A percentile compares a stretch with the other conserved stretches of the same genome.
These are phyloP conservation scores for Corymbia citriodora DNA, from an alignment of 441 rosid genomes.

Conservation along the genomic window DNA sequence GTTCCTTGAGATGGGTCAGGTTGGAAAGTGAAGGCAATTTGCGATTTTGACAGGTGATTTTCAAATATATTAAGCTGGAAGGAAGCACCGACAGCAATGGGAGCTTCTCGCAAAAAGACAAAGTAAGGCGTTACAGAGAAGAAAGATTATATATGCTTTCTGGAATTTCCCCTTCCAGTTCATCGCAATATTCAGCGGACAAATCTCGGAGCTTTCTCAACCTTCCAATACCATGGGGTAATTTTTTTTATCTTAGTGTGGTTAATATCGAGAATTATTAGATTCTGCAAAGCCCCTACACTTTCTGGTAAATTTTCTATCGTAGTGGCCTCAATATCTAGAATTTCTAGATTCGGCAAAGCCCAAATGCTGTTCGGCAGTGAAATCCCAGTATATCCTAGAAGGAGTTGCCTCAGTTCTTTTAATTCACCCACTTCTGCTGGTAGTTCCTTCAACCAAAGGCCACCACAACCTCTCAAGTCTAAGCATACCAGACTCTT, in stretches of 20 bases:
- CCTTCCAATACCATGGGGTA: neutral
- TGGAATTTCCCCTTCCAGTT: neutral
- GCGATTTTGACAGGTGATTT: too few relatives aligned
- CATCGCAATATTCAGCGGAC: rapidly evolving
- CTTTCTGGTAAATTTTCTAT: neutral
- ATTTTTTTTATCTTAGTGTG: too few relatives aligned
- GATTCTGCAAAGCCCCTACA: neutral
- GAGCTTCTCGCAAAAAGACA: rapidly evolving
- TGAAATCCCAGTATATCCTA: too few relatives aligned
- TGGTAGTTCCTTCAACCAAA: neutral
- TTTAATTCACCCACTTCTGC: too few relatives aligned
- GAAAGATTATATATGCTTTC: neutral
- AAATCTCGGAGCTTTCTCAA: neutral
- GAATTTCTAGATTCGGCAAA: too few relatives aligned
- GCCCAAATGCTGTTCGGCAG: too few relatives aligned
- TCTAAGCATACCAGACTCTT: neutral
- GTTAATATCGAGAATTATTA: neutral
- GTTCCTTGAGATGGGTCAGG: neutral
- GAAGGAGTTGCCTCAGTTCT: too few relatives aligned
- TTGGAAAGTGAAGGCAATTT: too few relatives aligned
- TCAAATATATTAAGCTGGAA: too few relatives aligned
- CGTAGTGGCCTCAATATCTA: too few relatives aligned
- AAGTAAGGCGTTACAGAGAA: neutral
- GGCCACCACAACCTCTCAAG: rapidly evolving
- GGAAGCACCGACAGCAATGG: too few relatives aligned